Base-by-base conservation (phyloP, 2,329 filamentous ascomycete species). In the Aphanocladium album region DNA sequence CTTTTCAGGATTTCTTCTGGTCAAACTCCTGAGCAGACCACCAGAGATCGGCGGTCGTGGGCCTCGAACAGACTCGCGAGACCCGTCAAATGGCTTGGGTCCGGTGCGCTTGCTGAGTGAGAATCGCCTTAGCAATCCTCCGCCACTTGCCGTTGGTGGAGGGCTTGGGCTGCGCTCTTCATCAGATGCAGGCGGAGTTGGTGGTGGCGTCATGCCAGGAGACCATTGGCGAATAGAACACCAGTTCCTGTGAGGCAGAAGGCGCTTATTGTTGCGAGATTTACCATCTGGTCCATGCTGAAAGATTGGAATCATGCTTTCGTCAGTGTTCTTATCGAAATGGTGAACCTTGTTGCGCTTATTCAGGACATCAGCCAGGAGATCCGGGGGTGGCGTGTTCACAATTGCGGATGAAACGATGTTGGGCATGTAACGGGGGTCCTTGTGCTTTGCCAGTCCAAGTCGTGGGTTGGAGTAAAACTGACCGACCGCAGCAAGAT, bases 391-490 rank as follows among this genome's bases (percentile, higher is more conserved):
- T 5, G 96, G 95, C 16, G 89, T 87, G 71, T 99, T 97, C 67
- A 89, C 93, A 70, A 99, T 98, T 14, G 93, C 92, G 0, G 93
- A 97, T 1, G 92, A 96, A 66, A 98, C 87, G 62, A 99, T 78
- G 68, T 99, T 99, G 5, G 92, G 90, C 89, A 99, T 99, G 72
- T 99, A 99, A 63, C 95, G 84, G 69, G 95, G 93, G 72, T 99
- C 95, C 66, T 87, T 87, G 75, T 98, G 91, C 73, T 97, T 98
- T 3, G 90, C 79, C 35, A 96, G 79, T 6, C 77, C 76, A 23
- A 93, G 80, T 73, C 91, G 95, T 16, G 91, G 88, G 70, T 96
- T 96, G 11, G 91, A 95, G 76, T 93, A 97, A 76, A 99, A 98
- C 67, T 96, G 93, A 2, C 95, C 95, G 43, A 97, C 84, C 9